phyloP scores from a whole-genome alignment of 2,329 filamentous ascomycete species.

The Calonectria hawksworthii region DNA sequence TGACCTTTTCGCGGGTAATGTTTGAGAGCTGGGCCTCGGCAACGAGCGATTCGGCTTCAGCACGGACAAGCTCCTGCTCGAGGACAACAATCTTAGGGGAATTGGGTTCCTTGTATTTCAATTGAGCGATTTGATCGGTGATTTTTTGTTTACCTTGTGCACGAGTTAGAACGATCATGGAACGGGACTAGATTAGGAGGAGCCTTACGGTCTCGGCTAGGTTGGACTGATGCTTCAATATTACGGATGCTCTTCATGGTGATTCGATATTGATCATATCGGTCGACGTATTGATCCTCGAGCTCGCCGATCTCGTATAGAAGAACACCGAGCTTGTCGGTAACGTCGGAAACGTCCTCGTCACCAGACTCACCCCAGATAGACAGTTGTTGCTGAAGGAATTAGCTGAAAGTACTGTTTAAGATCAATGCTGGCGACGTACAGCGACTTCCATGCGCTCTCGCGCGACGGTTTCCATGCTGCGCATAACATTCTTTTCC shows the following conservation, averaged over 20 bases:
- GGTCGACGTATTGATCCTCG: conserved; percentile 98
- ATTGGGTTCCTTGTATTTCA: conserved; percentile 99
- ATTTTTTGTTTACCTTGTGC: conserved; percentile 95
- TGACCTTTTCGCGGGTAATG: conserved; percentile 99
- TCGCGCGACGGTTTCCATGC: conserved; percentile 92
- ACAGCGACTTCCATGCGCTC: conserved; percentile 99
- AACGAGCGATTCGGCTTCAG: conserved; percentile 98
- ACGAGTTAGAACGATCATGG: conserved; percentile 19
- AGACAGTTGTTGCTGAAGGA: conserved; percentile 91
- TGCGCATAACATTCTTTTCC: conserved; percentile 99
- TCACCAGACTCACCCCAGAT: conserved; percentile 97
- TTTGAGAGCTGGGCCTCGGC: conserved; percentile 98
- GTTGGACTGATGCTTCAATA: conserved; percentile 98
- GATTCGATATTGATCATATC: conserved; percentile 98
- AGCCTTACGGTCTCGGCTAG: conserved; percentile 90
- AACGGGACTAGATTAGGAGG: no score
- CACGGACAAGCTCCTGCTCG: conserved; percentile 97
- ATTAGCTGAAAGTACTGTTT: conserved; percentile 25
- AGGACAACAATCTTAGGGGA: conserved; percentile 97
- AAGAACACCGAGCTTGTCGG: conserved; percentile 97
- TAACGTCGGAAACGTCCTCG: conserved; percentile 98
- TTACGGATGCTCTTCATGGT: conserved; percentile 99
- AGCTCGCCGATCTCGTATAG: conserved; percentile 99
- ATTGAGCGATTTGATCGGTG: conserved; percentile 96
- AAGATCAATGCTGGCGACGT: conserved; percentile 58